These are phyloP conservation scores for Hypoxylon sp. DNA, from an alignment of 2,329 filamentous ascomycete genomes.

Conservation along the genomic window DNA sequence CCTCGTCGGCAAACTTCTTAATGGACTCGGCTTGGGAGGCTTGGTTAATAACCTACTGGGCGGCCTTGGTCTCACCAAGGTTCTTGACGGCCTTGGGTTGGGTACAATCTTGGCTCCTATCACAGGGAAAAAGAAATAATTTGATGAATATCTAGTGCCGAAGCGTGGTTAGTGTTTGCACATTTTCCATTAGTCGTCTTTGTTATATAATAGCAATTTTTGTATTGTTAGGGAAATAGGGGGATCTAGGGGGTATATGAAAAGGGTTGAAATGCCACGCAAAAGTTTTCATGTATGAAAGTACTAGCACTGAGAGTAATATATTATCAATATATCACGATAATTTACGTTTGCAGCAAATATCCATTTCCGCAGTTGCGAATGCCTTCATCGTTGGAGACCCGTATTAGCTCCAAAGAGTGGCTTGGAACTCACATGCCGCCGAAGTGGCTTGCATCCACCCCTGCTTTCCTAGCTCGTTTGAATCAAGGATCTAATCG, in stretches of 20 bases:
- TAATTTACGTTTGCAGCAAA: background rate
- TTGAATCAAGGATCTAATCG: constrained; percentile 15
- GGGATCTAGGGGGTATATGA: constrained; percentile 9
- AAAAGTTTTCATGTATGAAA: constrained; percentile 9
- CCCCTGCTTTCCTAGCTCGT: constrained; percentile 6
- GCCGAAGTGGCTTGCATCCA: background rate
- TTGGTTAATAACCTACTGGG: constrained; percentile 84
- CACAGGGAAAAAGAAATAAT: constrained; percentile 60
- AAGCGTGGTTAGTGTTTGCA: background rate
- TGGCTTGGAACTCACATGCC: background rate
- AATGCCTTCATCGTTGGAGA: constrained; percentile 12
- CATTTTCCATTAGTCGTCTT: background rate
- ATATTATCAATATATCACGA: constrained; percentile 1
- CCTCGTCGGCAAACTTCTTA: constrained; percentile 84
- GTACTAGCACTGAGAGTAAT: constrained; percentile 11
- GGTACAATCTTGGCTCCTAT: constrained; percentile 61
- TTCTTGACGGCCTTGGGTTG: constrained; percentile 81
- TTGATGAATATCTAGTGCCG: background rate
- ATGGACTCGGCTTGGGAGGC: constrained; percentile 85
- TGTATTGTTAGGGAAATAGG: background rate
- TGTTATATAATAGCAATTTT: background rate
- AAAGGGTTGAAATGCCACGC: background rate
- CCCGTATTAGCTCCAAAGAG: background rate
- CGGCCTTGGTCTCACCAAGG: constrained; percentile 80
- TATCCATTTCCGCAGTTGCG: background rate